Base-by-base conservation (phyloP, 768 basidiomycete species). In the Tricholoma matsutake region DNA sequence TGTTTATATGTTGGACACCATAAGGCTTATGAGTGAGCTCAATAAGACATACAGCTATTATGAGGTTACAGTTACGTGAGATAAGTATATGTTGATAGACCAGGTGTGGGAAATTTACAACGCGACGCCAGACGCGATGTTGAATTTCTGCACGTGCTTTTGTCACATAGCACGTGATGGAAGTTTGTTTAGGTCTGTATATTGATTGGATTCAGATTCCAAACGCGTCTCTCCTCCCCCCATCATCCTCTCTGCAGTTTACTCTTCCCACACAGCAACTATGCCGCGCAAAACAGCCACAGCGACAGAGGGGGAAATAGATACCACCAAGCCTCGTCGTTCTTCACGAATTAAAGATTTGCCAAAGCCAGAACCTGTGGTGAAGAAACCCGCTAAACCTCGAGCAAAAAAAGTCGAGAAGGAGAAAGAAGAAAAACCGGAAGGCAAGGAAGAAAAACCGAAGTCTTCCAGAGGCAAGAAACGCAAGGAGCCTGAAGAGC, bases 271-370 rank as follows among this genome's bases (percentile, higher is more conserved):
- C 51, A 53, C 16, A 53, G 31, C 64, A 54, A 70, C 64, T 63
- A 91, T 91, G 89, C 87, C 89, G 64, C 85, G 88, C 68, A 91
- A 89, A 83, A 81, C 87, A 54, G 83, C 83, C 54, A 65, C 82
- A 51, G 61, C 80, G 35, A 71, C 72, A 2, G 79, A 75, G 22
- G 71, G 77, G 55, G 74, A 77, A 25, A 75, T 76, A 47, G 79
- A 80, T 45, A 54, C 70, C 9, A 60, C 73, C 5, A 79, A 78
- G 69, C 88, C 88, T 37, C 88, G 89, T 72, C 89, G 89, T 75
- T 90, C 88, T 7, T 75, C 82, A 32, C 86, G 89, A 67, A 89
- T 91, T 76, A 90, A 90, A 73, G 87, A 86, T 28, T 81, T 83
- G 61, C 87, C 86, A 57, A 88, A 86, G 72, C 70, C 75, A 1